Base-by-base conservation (phyloP, 768 basidiomycete species). In the Boletus tomentosulus region DNA sequence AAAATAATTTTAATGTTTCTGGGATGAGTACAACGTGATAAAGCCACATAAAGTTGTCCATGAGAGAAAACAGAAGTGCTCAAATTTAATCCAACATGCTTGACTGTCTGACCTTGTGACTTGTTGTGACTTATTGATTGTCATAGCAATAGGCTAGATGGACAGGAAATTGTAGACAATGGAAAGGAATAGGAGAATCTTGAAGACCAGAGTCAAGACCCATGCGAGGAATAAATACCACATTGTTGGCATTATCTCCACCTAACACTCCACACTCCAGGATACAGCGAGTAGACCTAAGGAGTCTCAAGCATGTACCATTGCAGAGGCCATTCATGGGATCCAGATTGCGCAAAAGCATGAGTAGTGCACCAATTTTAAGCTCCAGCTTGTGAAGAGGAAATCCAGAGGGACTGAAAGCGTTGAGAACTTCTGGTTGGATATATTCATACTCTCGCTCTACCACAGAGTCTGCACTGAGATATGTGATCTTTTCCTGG, bases 51-150 rank as follows among this genome's bases (percentile, higher is more conserved):
- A 1, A 74, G 58, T 50, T 74, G 71, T 9, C 74, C 66, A 67
- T 74, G 69, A 24, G 66, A 56, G 47, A 74, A 74, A 3, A 70
- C 63, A 35, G 63, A 47, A 2, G 44, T 41, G 0, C 61, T 47
- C 7, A 75, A 56, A 38, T 76, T 66, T 0, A 73, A 27, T 2
- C 71, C 71, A 48, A 73, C 68, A 60, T 59, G 43, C 39, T 58
- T 60, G 1, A 72, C 55, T 9, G 64, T 68, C 43, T 75, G 74
- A 1, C 74, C 74, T 65, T 74, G 71, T 12, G 66, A 54, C 37
- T 75, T 75, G 63, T 75, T 74, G 71, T 12, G 66, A 54, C 37
- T 75, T 75, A 62, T 75, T 73, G 57, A 74, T 71, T 0, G 71
- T 66, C 68, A 75, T 72, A 0, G 67, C 67, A 67, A 67, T 71